Conservation (phyloP, 352 stramenopile genomes). For the Globisporangium megalacanthum region DNA sequence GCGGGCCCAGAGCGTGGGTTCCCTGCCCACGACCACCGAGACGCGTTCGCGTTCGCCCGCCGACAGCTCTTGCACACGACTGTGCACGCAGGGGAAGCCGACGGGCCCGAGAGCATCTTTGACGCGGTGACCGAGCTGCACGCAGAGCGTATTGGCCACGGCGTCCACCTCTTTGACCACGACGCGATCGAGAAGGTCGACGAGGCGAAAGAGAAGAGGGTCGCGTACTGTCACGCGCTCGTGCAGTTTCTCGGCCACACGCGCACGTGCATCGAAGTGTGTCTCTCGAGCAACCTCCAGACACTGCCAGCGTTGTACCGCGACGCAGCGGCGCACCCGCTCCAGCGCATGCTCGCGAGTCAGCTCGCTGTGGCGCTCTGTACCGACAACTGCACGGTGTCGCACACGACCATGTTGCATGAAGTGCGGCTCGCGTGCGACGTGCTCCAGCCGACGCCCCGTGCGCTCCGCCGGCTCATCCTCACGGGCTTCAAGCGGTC, state of each 20-base stretch:
- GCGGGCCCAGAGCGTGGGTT: constrained; percentile 77
- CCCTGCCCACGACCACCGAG: constrained; percentile 71
- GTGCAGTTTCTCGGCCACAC: constrained; percentile 80
- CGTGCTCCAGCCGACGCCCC: constrained; percentile 65
- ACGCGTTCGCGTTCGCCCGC: constrained; percentile 82
- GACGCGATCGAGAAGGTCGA: constrained; percentile 63
- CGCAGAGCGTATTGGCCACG: constrained; percentile 82
- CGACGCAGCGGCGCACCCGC: constrained; percentile 65
- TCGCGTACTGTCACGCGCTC: constrained; percentile 72
- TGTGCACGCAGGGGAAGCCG: constrained; percentile 84
- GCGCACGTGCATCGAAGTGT: constrained; percentile 83
- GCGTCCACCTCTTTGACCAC: constrained; percentile 77
- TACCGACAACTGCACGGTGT: constrained; percentile 87
- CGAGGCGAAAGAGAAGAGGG: constrained; percentile 36
- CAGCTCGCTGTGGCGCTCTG: constrained; percentile 79
- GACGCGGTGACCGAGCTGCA: constrained; percentile 82
- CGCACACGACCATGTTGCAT: constrained; percentile 77
- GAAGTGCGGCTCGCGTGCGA: constrained; percentile 81
- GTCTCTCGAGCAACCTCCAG: constrained; percentile 85
- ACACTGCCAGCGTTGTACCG: constrained; percentile 72
- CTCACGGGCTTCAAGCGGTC: constrained; percentile 82
- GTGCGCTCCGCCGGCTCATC: constrained; percentile 69
- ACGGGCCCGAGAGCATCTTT: constrained; percentile 86
- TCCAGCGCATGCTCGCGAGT: constrained; percentile 78
- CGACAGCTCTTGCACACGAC: constrained; percentile 89